Percentiles rank a stretch among this genome's conserved stretches.
These are phyloP conservation scores for Hortaea werneckii DNA, from an alignment of 2,329 filamentous ascomycete genomes.

Conservation along the genomic window DNA sequence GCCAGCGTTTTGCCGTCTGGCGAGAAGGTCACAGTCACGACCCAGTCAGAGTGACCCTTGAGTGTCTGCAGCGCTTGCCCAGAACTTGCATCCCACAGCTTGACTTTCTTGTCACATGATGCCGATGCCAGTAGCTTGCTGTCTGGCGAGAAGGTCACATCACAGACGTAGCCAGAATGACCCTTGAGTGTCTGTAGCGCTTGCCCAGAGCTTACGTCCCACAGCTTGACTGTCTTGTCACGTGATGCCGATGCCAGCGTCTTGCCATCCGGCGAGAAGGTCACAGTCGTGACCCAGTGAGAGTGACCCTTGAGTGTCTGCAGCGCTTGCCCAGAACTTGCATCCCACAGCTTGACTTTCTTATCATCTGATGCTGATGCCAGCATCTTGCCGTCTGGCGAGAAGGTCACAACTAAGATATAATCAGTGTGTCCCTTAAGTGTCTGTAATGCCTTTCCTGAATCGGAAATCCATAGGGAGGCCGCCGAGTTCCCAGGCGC, in stretches of 20 bases:
- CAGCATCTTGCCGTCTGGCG: constrained; percentile 68
- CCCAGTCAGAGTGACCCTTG: constrained; percentile 83
- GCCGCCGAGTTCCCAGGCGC: no score
- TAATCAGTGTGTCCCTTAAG: constrained; percentile 80
- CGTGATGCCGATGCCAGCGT: constrained; percentile 82
- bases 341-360: constrained; percentile 80
- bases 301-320: constrained; percentile 74
- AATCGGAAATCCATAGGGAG: constrained; percentile 79
- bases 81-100: constrained; percentile 84
- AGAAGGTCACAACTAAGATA: constrained; percentile 82
- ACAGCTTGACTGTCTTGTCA: constrained; percentile 91
- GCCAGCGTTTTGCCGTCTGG: constrained; percentile 58
- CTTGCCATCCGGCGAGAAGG: constrained; percentile 80
- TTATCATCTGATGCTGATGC: constrained; percentile 92
- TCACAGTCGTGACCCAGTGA: constrained; percentile 94
- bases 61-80: constrained; percentile 75
- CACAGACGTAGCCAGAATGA: constrained; percentile 85
- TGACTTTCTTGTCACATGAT: constrained; percentile 86
- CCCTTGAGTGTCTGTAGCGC: constrained; percentile 83
- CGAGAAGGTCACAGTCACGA: constrained; percentile 91
- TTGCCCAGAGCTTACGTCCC: constrained; percentile 64
- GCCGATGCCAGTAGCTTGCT: constrained; percentile 78
- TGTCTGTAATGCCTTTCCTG: constrained; percentile 77
- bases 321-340: constrained; percentile 65
- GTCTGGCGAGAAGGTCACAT: constrained; percentile 85